Percentiles rank a stretch among this genome's conserved stretches.
phyloP scores from a whole-genome alignment of 2,329 filamentous ascomycete genomes.

The Chaetomium olivaceum region DNA sequence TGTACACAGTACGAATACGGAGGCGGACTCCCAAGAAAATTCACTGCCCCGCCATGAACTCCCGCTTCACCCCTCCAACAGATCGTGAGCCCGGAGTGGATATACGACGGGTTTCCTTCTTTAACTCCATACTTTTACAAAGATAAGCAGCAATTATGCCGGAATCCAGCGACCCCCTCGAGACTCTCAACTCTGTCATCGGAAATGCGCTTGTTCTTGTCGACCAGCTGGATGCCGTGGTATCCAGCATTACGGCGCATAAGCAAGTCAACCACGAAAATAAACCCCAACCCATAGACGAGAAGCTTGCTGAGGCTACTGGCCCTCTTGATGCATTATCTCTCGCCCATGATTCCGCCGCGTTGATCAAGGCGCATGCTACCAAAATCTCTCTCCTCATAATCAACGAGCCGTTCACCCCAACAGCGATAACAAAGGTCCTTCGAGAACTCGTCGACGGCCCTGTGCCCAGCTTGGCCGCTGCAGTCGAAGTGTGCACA shows the following conservation, averaged over 20 bases:
- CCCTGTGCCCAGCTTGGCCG: conserved; percentile 73
- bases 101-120: neutral
- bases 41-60: conserved; percentile 2
- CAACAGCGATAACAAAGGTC: conserved; percentile 70
- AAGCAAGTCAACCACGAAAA: conserved; percentile 25
- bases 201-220: conserved; percentile 32
- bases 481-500: conserved; percentile 66
- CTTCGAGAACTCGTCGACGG: conserved; percentile 70
- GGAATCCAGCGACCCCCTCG: conserved; percentile 25
- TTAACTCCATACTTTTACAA: neutral
- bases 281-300: conserved; percentile 21
- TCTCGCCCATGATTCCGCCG: conserved; percentile 70
- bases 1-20: neutral
- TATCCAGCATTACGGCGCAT: conserved; percentile 44
- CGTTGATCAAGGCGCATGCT: conserved; percentile 75
- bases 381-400: conserved; percentile 87
- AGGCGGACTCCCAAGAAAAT: neutral
- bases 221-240: conserved; percentile 40
- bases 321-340: conserved; percentile 57
- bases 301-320: conserved; percentile 8
- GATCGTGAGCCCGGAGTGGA: neutral
- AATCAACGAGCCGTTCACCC: conserved; percentile 83
- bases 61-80: neutral
- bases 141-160: conserved; percentile 18
- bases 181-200: conserved; percentile 30